Evolutionary conservation across 768 basidiomycete species (phyloP).

Genomic region (Phanerochaete carnosa): DNA sequence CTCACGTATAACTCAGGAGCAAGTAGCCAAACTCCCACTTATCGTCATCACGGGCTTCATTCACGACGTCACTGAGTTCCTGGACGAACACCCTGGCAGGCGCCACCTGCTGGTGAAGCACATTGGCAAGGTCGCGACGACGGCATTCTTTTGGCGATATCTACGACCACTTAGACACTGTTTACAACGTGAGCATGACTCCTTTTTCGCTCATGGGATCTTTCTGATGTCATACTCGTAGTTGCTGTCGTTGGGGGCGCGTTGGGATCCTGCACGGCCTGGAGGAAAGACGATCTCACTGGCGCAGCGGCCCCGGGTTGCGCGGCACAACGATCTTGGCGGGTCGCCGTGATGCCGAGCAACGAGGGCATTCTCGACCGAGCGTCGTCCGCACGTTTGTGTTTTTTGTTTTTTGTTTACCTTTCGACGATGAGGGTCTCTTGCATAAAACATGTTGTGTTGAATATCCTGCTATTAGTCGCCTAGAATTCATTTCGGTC

Average conservation of each 20-base stretch:
- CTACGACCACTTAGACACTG: slow-evolving; percentile 85
- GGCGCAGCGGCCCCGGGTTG: no score
- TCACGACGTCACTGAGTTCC: slow-evolving; percentile 81
- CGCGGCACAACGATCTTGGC: slow-evolving; percentile 33
- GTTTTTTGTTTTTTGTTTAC: no score
- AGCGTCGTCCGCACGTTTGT: no score
- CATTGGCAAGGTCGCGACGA: slow-evolving; percentile 89
- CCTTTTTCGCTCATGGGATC: background rate
- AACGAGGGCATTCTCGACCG: slow-evolving; percentile 29
- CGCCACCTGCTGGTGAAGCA: slow-evolving; percentile 78
- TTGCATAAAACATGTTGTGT: no score
- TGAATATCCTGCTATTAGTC: no score
- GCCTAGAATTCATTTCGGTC: no score
- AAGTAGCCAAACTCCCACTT: slow-evolving; percentile 73
- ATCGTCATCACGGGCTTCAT: slow-evolving; percentile 91
- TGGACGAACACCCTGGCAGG: slow-evolving; percentile 91
- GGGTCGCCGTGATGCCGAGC: slow-evolving; percentile 32
- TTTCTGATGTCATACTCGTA: background rate
- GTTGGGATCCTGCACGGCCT: no score
- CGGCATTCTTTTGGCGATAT: slow-evolving; percentile 93
- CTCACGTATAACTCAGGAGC: slow-evolving; percentile 60
- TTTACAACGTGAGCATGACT: slow-evolving; percentile 62
- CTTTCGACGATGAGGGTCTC: no score
- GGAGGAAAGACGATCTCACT: no score
- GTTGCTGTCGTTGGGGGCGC: no score